Evolutionary conservation across 2,329 filamentous ascomycete species (phyloP), one percentile per base, ranked within the genome.

Genomic region (Monosporascus sp.): DNA sequence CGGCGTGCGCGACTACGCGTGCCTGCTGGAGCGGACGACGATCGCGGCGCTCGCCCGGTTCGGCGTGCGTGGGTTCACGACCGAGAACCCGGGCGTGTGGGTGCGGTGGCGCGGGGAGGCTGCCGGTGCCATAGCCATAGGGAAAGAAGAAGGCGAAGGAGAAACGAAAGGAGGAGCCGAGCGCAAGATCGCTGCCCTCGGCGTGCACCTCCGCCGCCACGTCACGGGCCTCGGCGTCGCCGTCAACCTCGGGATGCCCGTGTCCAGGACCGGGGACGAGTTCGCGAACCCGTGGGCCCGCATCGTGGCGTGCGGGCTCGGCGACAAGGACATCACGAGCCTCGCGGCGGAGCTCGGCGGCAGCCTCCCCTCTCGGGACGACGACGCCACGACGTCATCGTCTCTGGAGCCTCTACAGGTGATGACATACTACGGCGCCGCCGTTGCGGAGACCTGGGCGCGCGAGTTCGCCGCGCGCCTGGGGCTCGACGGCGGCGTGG

Each of bases 291-390:
- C 81, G 1, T 84, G 81, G 81, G 69, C 70, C 44, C 79, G 92
- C 57, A 96, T 97, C 68, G 86, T 92, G n/a, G 88, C 91, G 16
- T 97, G 93, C 75, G 94, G 94, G 0, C 71, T 97, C 40, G 84
- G 87, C 56, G 92, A 88, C 24, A 89, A 88, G 73, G 77, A 80
- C 55, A 86, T 89, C 51, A 95, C 90, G n/a, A 92, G 83, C 67
- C 78, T 96, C 54, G 74, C 76, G 58, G 76, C 73, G 40, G 79
- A 88, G 68, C 57, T 76, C 49, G 67, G 64, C 38, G 55, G 56
- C 17, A 31, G 56, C 35, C 31, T 35, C 11, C 6, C 11, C 5
- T 9, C 6, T n/a, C 24, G 2, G 22, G 20, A 16, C 20, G 41
- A 22, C 41, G 31, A 14, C 31, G 11, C 31, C 11, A 11, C 31